Percentiles rank a stretch among this genome's conserved stretches.
Evolutionary conservation across 2,329 filamentous ascomycete genomes (phyloP).

Genomic region (Apiospora aurea): DNA sequence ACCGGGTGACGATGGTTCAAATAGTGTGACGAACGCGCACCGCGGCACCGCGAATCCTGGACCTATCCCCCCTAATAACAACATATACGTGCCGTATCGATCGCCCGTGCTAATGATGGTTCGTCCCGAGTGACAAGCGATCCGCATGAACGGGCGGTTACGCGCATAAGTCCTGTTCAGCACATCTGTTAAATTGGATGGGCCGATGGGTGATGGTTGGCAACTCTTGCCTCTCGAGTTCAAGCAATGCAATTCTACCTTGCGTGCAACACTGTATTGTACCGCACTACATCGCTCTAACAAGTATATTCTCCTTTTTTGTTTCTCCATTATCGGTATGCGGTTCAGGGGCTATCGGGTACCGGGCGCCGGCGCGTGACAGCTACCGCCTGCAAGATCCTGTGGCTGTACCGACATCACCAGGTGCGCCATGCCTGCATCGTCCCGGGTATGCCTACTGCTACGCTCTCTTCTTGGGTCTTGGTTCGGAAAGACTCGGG

Average conservation of each 20-base stretch:
- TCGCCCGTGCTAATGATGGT: background rate
- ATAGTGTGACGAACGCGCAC: background rate
- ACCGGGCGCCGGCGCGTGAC: background rate
- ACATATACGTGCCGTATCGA: background rate
- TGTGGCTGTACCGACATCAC: background rate
- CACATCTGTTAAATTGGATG: background rate
- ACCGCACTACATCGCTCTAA: background rate
- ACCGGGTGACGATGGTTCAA: background rate
- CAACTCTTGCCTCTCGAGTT: background rate
- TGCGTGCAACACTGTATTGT: background rate
- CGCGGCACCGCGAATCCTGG: background rate
- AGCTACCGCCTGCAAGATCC: background rate
- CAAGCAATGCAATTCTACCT: background rate
- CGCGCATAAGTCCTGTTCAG: background rate
- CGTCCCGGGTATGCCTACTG: background rate
- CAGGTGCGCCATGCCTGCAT: background rate
- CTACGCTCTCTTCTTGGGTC: background rate
- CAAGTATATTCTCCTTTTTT: background rate
- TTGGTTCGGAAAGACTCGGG: background rate
- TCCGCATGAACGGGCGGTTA: constrained; percentile 5
- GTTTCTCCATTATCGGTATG: background rate
- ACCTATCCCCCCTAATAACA: background rate
- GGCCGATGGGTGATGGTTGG: background rate
- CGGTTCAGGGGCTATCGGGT: background rate
- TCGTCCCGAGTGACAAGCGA: background rate